Base-by-base conservation (phyloP, 345 rosid genomes). In the Salix dunnii region DNA sequence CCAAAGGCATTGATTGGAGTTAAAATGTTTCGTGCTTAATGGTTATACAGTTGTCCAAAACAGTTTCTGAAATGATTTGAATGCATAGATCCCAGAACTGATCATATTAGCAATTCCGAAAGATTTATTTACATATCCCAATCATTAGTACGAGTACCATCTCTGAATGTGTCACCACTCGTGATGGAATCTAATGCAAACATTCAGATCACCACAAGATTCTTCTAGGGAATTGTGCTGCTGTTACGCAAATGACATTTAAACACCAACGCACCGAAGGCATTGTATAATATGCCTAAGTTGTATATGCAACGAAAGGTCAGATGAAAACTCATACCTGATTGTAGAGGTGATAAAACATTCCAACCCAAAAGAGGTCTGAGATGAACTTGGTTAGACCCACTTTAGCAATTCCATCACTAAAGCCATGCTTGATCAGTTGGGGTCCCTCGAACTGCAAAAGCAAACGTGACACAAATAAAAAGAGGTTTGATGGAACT, bases 351-450 rank as follows among this genome's bases (percentile, higher is more conserved):
- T 95, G 98, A 87, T 93, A 93, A 80, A 95, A 95, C 98, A 95
- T 91, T 76, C 99, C 99, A 43, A 95, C 97, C 99, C 98, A 95
- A 38, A 95, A 93, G 75, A 95, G 99, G 87, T 95, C 97, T 25
- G 98, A 73, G 74, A 93, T 6, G 81, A 95, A 95, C 81, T 93
- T 95, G 66, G 90, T 88, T 71, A 82, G n/a, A 8, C 99, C 99
- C 21, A 95, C 99, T 91, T 93, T 91, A 40, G 93, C 86, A 79
- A 95, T 88, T 5, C 93, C 98, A 74, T 91, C 96, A 48, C 13
- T 81, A 81, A 95, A 90, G 3, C 99, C 99, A 62, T 88, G 76
- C 76, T 93, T 86, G 36, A 95, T 30, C 71, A 95, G 84, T 74
- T 93, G 88, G 76, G 99, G 99, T 68, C 99, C 99, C 84, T 93